Conservation (phyloP, 2,329 filamentous ascomycete species). For the Colletotrichum lentis region DNA sequence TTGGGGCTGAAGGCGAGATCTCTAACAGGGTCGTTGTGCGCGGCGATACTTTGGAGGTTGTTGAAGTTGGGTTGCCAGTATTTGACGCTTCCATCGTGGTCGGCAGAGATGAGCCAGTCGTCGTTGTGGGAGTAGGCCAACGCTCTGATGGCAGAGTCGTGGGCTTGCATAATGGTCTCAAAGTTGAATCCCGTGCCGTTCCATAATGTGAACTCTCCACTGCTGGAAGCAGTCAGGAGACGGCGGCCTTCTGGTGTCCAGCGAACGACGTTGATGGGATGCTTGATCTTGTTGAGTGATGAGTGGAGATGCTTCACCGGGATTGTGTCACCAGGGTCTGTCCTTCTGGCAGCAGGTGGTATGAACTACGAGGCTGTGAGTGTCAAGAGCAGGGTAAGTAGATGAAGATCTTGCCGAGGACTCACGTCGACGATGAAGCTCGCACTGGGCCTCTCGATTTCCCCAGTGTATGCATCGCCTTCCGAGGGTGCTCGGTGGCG, state of each 20-base stretch:
- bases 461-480: conserved; percentile 65
- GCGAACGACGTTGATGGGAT: conserved; percentile 94
- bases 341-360: conserved; percentile 78
- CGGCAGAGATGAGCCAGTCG: conserved; percentile 95
- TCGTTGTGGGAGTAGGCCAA: conserved; percentile 92
- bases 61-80: conserved; percentile 99
- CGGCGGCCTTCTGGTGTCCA: conserved; percentile 97
- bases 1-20: conserved; percentile 94
- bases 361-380: conserved; percentile 72
- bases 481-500: conserved; percentile 67
- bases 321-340: conserved; percentile 82
- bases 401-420: conserved; percentile 35
- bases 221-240: conserved; percentile 90
- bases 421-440: conserved; percentile 91
- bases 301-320: conserved; percentile 96
- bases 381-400: not conserved
- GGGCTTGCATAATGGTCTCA: conserved; percentile 98
- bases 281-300: conserved; percentile 98
- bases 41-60: conserved; percentile 94
- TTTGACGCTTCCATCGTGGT: conserved; percentile 94
- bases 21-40: conserved; percentile 87
- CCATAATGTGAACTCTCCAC: conserved; percentile 98
- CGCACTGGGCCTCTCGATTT: conserved; percentile 82
- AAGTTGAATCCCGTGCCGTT: conserved; percentile 99
- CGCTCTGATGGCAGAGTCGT: conserved; percentile 85